A percentile compares a stretch with the other conserved stretches of the same genome.
Evolutionary conservation across 805 yeast species (phyloP).

Genomic region (Candida saitoana): DNA sequence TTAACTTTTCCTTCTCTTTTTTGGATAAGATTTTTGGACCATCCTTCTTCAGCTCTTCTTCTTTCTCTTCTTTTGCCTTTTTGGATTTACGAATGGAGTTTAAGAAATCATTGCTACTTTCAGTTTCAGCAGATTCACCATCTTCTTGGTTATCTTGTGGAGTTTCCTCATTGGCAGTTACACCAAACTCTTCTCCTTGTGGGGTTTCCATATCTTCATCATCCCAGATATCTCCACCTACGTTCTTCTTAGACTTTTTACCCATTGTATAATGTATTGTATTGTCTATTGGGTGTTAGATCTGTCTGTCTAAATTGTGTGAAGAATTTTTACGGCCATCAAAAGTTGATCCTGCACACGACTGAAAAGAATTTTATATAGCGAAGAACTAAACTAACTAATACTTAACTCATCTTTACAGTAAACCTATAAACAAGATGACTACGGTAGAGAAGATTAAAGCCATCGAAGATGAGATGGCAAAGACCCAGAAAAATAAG

Average conservation of each 20-base stretch:
- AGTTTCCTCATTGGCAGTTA: conserved; percentile 18
- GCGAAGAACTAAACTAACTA: conserved; percentile 5
- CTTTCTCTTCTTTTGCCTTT: conserved; percentile 63
- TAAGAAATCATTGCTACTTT: conserved; percentile 58
- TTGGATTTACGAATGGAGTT: conserved; percentile 77
- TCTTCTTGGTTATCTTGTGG: conserved; percentile 17
- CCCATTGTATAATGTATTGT: conserved; percentile 38
- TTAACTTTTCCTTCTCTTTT: conserved; percentile 92
- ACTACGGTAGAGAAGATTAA: conserved; percentile 60
- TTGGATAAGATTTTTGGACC: conserved; percentile 80
- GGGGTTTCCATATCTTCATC: conserved; percentile 58
- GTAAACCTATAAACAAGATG: conserved; percentile 16
- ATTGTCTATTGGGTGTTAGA: no score
- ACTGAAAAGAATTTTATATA: conserved; percentile 10
- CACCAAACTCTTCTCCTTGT: conserved; percentile 32
- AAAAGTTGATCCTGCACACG: conserved; percentile 12
- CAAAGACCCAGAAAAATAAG: conserved; percentile 95
- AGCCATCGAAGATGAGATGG: conserved; percentile 96
- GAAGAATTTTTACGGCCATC: conserved; percentile 14
- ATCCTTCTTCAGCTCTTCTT: conserved; percentile 48
- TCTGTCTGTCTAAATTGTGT: no score
- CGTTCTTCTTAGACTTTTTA: conserved; percentile 58
- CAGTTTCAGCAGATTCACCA: conserved; percentile 9
- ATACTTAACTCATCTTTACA: no score
- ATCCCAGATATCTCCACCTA: conserved; percentile 77